Base-by-base conservation (phyloP, 2,329 filamentous ascomycete genomes). In the Colletotrichum cuscutae region DNA sequence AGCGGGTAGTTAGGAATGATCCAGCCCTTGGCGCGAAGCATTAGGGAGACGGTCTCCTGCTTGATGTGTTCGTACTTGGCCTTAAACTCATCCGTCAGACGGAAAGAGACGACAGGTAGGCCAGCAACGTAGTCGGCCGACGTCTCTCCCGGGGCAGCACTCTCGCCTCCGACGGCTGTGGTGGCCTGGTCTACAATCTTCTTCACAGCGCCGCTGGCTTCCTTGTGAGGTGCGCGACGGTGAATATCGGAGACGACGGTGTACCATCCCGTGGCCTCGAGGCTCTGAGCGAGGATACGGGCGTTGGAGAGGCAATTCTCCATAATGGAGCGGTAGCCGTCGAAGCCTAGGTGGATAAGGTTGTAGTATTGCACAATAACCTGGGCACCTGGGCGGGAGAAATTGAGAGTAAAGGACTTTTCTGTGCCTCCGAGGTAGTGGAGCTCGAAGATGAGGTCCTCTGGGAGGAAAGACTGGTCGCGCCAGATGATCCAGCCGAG, bases 341-440 rank as follows among this genome's bases (percentile, higher is more conserved):
- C 83, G 80, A 90, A 91, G 2, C 92, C 92, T 0, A 94, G 86
- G 75, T 93, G 91, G 72, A 94, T 90, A 13, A 94, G 84, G 76
- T 94, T 93, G 82, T 90, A 94, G 81, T 94, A 94, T 78, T 94
- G 92, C 0, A 87, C 91, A 73, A 94, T 90, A 69, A 94, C 85
- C 74, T 94, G 92, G 0, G 90, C 89, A 3, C 91, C 92, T 0
- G 92, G 91, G 0, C 92, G 88, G 1, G 91, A 93, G 83, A 94
- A 94, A 82, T 94, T 94, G 24, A 94, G 85, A 0, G 91, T 93
- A 81, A 90, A 94, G 1, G 89, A 75, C 77, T 92, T 88, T 77
- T 94, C 91, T 0, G 90, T 92, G n/a, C 91, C 91, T 49, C 92
- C 92, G 0, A 94, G 87, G 77, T 94, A 94, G 68, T 87, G 90